These are phyloP conservation scores for Aspergillus tanneri DNA, from an alignment of 2,329 filamentous ascomycete genomes.

Conservation along the genomic window DNA sequence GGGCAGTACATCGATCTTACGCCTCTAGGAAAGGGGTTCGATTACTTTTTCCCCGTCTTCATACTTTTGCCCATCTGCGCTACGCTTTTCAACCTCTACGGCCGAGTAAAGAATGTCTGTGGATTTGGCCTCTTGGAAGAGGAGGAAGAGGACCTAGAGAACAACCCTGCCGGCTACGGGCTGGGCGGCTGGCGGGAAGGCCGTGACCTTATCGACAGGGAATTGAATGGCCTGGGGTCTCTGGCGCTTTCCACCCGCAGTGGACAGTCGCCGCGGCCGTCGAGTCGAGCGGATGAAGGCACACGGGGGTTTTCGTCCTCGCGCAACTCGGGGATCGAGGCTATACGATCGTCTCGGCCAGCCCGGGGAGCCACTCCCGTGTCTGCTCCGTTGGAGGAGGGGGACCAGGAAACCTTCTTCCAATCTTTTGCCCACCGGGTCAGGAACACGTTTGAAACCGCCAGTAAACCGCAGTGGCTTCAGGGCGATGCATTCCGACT, in stretches of 20 bases:
- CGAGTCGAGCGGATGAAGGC: constrained; percentile 25
- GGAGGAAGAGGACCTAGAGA: constrained; percentile 64
- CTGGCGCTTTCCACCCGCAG: constrained; percentile 41
- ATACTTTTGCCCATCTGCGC: constrained; percentile 82
- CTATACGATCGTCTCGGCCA: constrained; percentile 28
- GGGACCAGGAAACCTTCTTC: constrained; percentile 79
- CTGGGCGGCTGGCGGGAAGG: constrained; percentile 89
- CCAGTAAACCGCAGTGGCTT: constrained; percentile 80
- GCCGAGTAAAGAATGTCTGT: constrained; percentile 70
- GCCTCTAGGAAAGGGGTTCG: constrained; percentile 77
- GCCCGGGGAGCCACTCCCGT: constrained; percentile 34
- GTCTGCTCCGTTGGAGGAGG: constrained; percentile 55
- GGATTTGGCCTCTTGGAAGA: constrained; percentile 79
- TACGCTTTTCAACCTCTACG: constrained; percentile 86
- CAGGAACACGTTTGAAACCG: constrained; percentile 85
- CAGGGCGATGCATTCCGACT: constrained; percentile 70
- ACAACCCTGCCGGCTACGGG: constrained; percentile 65
- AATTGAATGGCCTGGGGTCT: constrained; percentile 64
- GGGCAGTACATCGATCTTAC: constrained; percentile 82
- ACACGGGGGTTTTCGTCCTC: constrained; percentile 33
- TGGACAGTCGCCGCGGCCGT: constrained; percentile 30
- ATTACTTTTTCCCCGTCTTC: constrained; percentile 83
- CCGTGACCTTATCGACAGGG: constrained; percentile 82
- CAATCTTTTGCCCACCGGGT: constrained; percentile 79
- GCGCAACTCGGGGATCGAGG: constrained; percentile 33